Evolutionary conservation across 805 yeast genomes (phyloP).

Genomic region (Ogataea sp.): DNA sequence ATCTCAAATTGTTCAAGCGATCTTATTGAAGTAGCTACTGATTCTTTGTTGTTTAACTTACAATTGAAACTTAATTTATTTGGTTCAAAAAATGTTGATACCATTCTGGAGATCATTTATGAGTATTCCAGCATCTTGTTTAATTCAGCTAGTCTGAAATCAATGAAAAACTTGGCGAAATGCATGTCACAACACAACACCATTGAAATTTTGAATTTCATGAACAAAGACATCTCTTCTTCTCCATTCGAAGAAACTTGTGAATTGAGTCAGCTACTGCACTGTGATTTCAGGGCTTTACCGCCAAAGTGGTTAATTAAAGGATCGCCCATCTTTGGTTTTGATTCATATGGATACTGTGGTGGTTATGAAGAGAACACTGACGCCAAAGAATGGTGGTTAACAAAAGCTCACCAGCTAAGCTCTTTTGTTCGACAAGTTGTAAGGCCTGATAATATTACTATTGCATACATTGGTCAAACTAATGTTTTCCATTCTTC

Average conservation of each 20-base stretch:
- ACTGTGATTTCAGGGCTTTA: constrained; percentile 23
- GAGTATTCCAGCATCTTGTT: constrained; percentile 18
- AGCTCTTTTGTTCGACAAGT: constrained; percentile 20
- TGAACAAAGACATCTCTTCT: constrained; percentile 28
- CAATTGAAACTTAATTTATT: constrained; percentile 39
- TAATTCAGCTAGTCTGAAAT: constrained; percentile 2
- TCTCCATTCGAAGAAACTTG: constrained; percentile 44
- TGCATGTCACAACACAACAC: constrained; percentile 40
- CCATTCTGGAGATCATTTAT: constrained; percentile 29
- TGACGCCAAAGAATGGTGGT: constrained; percentile 35
- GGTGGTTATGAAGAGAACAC: constrained; percentile 26
- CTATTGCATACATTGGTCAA: constrained; percentile 28
- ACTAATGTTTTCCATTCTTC: not conserved
- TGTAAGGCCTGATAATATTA: constrained; percentile 24
- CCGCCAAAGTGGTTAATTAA: constrained; percentile 32
- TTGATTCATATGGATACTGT: constrained; percentile 6
- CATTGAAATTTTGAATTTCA: constrained; percentile 36
- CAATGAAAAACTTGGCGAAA: constrained; percentile 24
- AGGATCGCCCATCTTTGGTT: constrained; percentile 28
- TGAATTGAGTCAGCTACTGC: constrained; percentile 30
- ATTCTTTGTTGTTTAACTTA: constrained; percentile 28
- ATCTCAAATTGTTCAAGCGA: constrained; percentile 32
- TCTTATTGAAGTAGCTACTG: constrained; percentile 15
- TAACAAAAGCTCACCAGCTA: constrained; percentile 28
- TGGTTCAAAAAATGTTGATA: constrained; percentile 32